phyloP scores from a whole-genome alignment of 495 filamentous ascomycete genomes.

The Annulohypoxylon stygium region DNA sequence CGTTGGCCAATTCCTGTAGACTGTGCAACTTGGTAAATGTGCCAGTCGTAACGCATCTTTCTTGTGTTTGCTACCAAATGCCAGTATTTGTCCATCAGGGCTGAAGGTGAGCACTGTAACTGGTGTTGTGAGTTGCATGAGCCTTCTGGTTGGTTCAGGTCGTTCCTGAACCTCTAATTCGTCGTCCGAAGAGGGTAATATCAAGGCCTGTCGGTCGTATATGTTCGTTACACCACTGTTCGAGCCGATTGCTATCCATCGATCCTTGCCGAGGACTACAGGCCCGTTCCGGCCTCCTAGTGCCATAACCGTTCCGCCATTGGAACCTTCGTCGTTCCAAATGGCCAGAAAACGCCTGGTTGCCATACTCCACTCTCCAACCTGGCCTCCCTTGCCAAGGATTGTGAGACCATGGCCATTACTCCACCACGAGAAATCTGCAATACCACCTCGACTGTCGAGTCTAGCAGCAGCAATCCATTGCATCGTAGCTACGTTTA shows the following conservation, averaged over 20 bases:
- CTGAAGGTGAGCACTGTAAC: conserved; percentile 82
- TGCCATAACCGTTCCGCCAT: conserved; percentile 84
- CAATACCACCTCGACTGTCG: conserved; percentile 83
- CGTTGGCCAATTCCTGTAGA: conserved; percentile 98
- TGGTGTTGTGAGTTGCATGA: conserved; percentile 90
- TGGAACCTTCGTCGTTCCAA: conserved; percentile 92
- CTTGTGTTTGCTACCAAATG: conserved; percentile 85
- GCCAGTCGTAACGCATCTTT: conserved; percentile 89
- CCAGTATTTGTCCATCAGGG: conserved; percentile 88
- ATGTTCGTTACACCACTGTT: conserved; percentile 90
- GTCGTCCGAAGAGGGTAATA: conserved; percentile 60
- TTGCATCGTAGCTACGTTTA: conserved; percentile 83
- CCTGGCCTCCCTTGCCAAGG: conserved; percentile 85
- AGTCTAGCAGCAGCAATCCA: conserved; percentile 89
- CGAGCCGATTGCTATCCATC: conserved; percentile 89
- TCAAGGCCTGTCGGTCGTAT: conserved; percentile 81
- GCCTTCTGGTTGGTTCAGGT: conserved; percentile 75
- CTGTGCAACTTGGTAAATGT: conserved; percentile 90
- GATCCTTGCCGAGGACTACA: conserved; percentile 77
- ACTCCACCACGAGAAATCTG: conserved; percentile 92
- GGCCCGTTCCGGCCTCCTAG: conserved; percentile 75
- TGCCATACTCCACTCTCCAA: conserved; percentile 87
- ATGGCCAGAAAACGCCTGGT: conserved; percentile 75
- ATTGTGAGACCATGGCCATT: conserved; percentile 82
- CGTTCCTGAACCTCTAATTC: conserved; percentile 68